Percentiles rank a stretch among this genome's conserved stretches.
Conservation (phyloP, 2,329 filamentous ascomycete species). For the Onygena corvina region DNA sequence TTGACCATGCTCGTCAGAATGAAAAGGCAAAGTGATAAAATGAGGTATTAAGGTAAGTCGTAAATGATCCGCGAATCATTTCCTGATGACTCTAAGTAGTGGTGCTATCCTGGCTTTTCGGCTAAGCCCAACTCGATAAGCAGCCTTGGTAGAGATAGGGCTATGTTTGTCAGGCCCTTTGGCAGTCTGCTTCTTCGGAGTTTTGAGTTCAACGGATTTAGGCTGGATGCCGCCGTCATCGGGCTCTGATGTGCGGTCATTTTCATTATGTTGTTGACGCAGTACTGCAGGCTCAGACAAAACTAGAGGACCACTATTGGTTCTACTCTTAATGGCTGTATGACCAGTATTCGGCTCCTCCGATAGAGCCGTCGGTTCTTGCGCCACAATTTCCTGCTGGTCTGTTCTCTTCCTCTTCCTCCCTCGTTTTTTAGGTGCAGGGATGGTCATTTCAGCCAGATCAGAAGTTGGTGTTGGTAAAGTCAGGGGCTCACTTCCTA, state of each 20-base stretch:
- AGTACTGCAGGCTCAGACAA: not conserved
- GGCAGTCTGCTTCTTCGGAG: constrained; percentile 11
- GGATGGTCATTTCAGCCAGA: not conserved
- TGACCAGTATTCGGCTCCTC: not conserved
- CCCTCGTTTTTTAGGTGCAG: constrained; percentile 31
- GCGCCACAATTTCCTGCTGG: not conserved
- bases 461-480: not conserved
- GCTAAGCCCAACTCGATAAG: constrained; percentile 40
- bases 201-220: constrained; percentile 2
- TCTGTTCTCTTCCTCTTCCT: constrained; percentile 29
- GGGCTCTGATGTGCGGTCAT: not conserved
- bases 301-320: not conserved
- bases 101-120: constrained; percentile 39
- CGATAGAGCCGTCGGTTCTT: not conserved
- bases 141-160: constrained; percentile 31
- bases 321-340: not conserved
- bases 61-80: no score
- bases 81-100: constrained; percentile 36
- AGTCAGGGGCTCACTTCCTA: not conserved
- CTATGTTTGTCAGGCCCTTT: constrained; percentile 32
- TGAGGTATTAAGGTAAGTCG: not conserved
- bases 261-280: not conserved
- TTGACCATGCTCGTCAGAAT: not conserved
- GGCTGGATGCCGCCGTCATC: not conserved
- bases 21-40: not conserved